Base-by-base conservation (phyloP, 305 asterid genomes). In the Salvia sclarea region DNA sequence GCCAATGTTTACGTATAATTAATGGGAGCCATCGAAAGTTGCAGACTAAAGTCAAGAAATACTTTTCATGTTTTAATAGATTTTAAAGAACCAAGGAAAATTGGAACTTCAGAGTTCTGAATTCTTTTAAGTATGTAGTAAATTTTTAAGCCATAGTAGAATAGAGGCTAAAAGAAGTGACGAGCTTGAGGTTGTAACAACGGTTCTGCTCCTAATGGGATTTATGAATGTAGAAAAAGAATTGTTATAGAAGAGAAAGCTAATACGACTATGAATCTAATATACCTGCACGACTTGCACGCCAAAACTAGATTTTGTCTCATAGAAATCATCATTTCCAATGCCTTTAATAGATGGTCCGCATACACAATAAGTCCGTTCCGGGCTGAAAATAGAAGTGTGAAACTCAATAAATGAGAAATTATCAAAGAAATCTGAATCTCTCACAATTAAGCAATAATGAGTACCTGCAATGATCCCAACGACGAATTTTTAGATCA, bases 201-300 rank as follows among this genome's bases (percentile, higher is more conserved):
- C 18, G 4, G 20, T 37, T 12, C 2, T 2, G 4, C 8, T 20
- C 61, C 45, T n/a, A n/a, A 49, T 16, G 60, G 45, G 53, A 48
- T 47, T 37, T 59, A 20, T 59, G 18, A 58, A 58, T 47, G 6
- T 18, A 59, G 1, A 17, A 11, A 2, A 53, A 13, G 31, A 60
- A 33, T 35, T 47, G 41, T 21, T 3, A 8, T 25, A 28, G 16
- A 38, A 53, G 9, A 62, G 20, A 53, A 28, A 41, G 3, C 22
- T 16, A 43, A 16, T 16, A 41, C 13, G 3, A 21, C 2, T 1
- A 30, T 14, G 71, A 75, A 66, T 44, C 53, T 30, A 16, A 73
- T 69, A 64, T 85, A 93, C 99, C 99, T 95, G 97, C 78, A 95
- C 99, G 44, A 95, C 86, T 85, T 95, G 97, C 77, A 85, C 94